Percentiles rank a stretch among this genome's conserved stretches.
These are phyloP conservation scores for Candida freyschussii DNA, from an alignment of 1,139 yeast genomes.

Conservation along the genomic window DNA sequence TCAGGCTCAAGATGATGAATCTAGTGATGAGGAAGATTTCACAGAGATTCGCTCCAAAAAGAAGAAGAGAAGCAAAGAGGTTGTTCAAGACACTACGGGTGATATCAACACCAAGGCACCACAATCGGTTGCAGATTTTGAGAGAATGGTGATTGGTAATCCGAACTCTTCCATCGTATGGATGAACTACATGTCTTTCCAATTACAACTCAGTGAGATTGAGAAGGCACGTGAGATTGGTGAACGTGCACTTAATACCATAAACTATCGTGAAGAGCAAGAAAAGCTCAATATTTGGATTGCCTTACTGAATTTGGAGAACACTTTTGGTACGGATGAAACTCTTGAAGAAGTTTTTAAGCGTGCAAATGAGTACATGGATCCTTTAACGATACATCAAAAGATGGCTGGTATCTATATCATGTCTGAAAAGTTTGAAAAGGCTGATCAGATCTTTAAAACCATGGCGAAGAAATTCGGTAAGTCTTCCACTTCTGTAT, in stretches of 20 bases:
- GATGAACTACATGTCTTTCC: slow-evolving; percentile 99
- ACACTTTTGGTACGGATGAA: slow-evolving; percentile 85
- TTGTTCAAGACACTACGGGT: slow-evolving; percentile 76
- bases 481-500: slow-evolving; percentile 53
- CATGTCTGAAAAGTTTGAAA: slow-evolving; percentile 63
- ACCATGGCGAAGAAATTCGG: slow-evolving; percentile 80
- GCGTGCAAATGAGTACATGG: slow-evolving; percentile 88
- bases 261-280: slow-evolving; percentile 85
- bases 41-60: slow-evolving; percentile 36
- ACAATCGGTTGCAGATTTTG: slow-evolving; percentile 87
- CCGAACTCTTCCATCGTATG: slow-evolving; percentile 92
- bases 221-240: slow-evolving; percentile 94
- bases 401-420: slow-evolving; percentile 72
- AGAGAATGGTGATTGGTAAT: slow-evolving; percentile 81
- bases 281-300: slow-evolving; percentile 96
- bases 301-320: slow-evolving; percentile 89
- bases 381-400: slow-evolving; percentile 72
- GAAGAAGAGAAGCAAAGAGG: slow-evolving; percentile 40
- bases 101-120: slow-evolving; percentile 83
- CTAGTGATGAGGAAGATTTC: slow-evolving; percentile 44
- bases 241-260: slow-evolving; percentile 86
- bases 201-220: slow-evolving; percentile 85
- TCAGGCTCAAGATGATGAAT: slow-evolving; percentile 56
- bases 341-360: slow-evolving; percentile 75
- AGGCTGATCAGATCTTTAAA: slow-evolving; percentile 67